Percentiles rank a stretch among this genome's conserved stretches.
Evolutionary conservation across 2,329 filamentous ascomycete species (phyloP).

Genomic region (Penicillium sp.): DNA sequence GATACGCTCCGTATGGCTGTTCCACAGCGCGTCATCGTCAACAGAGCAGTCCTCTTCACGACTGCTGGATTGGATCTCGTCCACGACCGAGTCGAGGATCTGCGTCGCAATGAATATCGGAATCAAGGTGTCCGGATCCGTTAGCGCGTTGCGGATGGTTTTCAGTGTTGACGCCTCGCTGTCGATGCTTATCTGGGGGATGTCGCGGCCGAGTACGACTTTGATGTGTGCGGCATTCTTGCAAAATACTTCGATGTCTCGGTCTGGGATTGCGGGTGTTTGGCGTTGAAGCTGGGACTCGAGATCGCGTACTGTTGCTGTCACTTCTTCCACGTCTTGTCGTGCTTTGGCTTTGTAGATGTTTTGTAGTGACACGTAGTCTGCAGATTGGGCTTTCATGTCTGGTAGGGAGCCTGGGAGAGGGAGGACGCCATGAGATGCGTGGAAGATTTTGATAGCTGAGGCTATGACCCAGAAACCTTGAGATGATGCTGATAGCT

Average conservation of each 20-base stretch:
- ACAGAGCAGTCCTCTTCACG: slow-evolving; percentile 26
- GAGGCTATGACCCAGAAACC: slow-evolving; percentile 87
- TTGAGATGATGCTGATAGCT: slow-evolving; percentile 49
- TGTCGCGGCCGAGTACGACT: slow-evolving; percentile 66
- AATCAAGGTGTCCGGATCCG: slow-evolving; percentile 57
- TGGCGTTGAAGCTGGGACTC: slow-evolving; percentile 52
- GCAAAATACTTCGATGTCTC: slow-evolving; percentile 87
- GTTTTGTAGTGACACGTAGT: slow-evolving; percentile 87
- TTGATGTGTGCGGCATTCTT: slow-evolving; percentile 93
- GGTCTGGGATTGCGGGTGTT: slow-evolving; percentile 55
- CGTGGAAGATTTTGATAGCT: slow-evolving; percentile 74
- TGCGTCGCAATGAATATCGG: slow-evolving; percentile 68
- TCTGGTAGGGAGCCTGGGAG: slow-evolving; percentile 86
- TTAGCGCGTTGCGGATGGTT: slow-evolving; percentile 41
- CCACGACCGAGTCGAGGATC: slow-evolving; percentile 45
- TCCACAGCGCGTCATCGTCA: slow-evolving; percentile 36
- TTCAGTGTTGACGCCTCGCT: slow-evolving; percentile 41
- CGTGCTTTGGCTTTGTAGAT: slow-evolving; percentile 89
- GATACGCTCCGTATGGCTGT: slow-evolving; percentile 29
- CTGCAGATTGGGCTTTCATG: slow-evolving; percentile 91
- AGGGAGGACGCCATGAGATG: slow-evolving; percentile 70
- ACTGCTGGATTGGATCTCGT: slow-evolving; percentile 52
- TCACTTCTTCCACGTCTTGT: slow-evolving; percentile 72
- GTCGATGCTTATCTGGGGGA: slow-evolving; percentile 48
- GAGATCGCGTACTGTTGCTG: slow-evolving; percentile 59